Base-by-base conservation (phyloP, 2,329 filamentous ascomycete species). In the Colletotrichum lentis region DNA sequence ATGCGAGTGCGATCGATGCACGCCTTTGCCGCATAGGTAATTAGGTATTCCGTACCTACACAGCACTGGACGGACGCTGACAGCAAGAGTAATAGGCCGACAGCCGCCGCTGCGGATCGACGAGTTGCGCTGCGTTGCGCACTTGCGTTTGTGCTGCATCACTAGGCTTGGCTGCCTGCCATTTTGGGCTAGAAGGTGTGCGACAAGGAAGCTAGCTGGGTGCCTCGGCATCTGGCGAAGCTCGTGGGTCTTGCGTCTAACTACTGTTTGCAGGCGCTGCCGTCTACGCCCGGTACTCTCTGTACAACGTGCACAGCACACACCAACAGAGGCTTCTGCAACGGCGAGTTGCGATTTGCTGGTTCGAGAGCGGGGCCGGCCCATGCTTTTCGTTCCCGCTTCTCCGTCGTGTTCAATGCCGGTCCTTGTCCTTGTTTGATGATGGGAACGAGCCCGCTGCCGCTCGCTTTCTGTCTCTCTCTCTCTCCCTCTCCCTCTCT, bases 201-300 rank as follows among this genome's bases (percentile, higher is more conserved):
- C 35, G 43, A 60, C 11, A 41, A 22, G 61, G 59, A 35, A 35
- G 31, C 31, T 11, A 54, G 50, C 54, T 43, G 49, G 61, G 56
- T 61, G 46, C 66, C 66, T 69, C 66, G 66, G 66, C 62, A 69
- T 69, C 55, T 56, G 55, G 20, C 55, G 44, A 69, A 69, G 62
- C 66, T 69, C 66, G 66, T 69, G 66, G 55, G 62, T 62, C 35
- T 27, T 18, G 43, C 44, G 43, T 49, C 56, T 27, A 41, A 10
- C 12, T 27, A 18, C 20, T 56, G 39, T 10, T 3, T 35, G 8
- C 54, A 44, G 27, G 8, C 27, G 27, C 1, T 35, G 8, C 27
- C 27, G 27, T 31, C 27, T 31, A 31, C 7, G 27, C 27, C 43
- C 35, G 24, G 57, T 10, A 31, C 35, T 50, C n/a, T n/a, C n/a